A percentile compares a stretch with the other conserved stretches of the same genome.
Conservation (phyloP, 2,329 filamentous ascomycete genomes). For the Leptosphaerulina australis region DNA sequence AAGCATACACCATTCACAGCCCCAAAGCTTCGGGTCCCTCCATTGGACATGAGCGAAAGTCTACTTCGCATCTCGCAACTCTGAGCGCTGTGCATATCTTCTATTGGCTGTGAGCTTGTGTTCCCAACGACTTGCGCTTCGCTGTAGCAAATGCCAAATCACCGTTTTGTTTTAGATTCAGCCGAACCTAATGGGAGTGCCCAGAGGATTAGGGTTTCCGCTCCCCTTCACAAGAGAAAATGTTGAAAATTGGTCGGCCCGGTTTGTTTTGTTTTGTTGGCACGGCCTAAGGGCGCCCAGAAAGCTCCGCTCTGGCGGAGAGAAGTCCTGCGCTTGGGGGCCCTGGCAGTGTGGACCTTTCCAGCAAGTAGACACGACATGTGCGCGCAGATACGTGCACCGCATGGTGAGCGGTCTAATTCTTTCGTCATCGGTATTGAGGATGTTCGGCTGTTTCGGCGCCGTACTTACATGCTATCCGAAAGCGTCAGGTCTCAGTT, state of each 20-base stretch:
- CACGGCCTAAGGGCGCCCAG: background rate
- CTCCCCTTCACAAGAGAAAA: background rate
- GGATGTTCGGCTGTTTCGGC: background rate
- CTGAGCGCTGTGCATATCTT: background rate
- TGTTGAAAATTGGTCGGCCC: background rate
- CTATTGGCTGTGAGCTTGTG: no score
- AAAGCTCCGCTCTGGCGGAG: background rate
- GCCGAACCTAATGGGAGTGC: background rate
- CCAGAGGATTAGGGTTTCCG: background rate
- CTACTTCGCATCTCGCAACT: no score
- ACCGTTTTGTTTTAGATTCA: background rate
- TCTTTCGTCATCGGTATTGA: background rate
- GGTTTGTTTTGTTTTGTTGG: background rate
- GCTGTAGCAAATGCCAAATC: no score
- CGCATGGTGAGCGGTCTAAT: no score
- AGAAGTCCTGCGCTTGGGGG: no score
- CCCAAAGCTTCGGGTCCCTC: background rate
- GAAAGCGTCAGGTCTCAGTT: background rate
- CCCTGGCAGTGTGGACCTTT: no score
- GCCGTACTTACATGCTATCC: background rate
- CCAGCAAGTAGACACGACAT: no score
- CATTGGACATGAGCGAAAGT: no score
- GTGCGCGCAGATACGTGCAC: no score
- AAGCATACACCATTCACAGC: background rate
- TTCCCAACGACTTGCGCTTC: no score